Evolutionary conservation across 2,329 filamentous ascomycete species (phyloP), one percentile per base, ranked within the genome.

Genomic region (Dactylellina leptospora): DNA sequence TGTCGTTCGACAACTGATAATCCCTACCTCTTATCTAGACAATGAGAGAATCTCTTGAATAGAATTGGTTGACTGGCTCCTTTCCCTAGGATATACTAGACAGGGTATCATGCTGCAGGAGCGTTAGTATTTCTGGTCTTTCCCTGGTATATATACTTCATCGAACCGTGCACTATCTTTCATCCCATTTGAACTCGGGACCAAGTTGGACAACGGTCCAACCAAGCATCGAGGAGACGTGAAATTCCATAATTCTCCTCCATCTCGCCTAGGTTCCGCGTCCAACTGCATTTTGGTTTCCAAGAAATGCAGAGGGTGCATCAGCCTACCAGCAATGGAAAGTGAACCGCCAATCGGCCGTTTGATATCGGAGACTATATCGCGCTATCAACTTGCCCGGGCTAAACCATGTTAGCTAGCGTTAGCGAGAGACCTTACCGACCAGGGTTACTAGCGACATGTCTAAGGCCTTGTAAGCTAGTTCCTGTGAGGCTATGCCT

Each of bases 291-390:
- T 20, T 54, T 55, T 70, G 48, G 22, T 42, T 47, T 62, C 40
- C 48, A 54, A 61, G 45, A 48, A 50, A 47, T 70, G 64, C 64
- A 48, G 64, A 40, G 56, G 48, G 51, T 61, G 64, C 64, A 70
- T 70, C 64, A 42, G 64, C 56, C n/a, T 70, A 50, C 64, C 56
- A 54, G 50, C 56, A 61, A 50, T 70, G 64, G 64, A 33, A 40
- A 70, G 55, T 47, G 33, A 47, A 42, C 50, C 27, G 55, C 30
- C 56, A 55, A 56, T 70, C 64, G 42, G 23, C 56, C 56, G 55
- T 23, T 61, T 23, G 40, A 36, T 58, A 55, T 70, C 64, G 64
- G 64, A 23, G 22, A 23, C 48, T n/a, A n/a, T n/a, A n/a, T n/a
- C n/a, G n/a, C n/a, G n/a, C n/a, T 55, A 55, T 61, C 47, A 51